Base-by-base conservation (phyloP, 2,329 filamentous ascomycete species). In the Hymenotorrendiella dingleyae region DNA sequence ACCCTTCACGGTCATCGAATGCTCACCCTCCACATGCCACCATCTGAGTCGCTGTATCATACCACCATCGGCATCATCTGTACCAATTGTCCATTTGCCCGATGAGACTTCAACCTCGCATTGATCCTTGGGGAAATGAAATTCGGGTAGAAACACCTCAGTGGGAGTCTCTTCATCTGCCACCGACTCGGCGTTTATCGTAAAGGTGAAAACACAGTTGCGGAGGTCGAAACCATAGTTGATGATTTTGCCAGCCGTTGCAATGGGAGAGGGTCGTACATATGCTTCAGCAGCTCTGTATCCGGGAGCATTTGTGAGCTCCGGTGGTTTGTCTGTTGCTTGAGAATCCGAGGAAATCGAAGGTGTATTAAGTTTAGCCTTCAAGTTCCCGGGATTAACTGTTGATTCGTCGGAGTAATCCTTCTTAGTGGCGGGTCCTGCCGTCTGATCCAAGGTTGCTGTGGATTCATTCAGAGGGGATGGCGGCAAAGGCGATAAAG, bases 241-340 rank as follows among this genome's bases (percentile, higher is more conserved):
- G 2, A 75, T 61, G 11, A 96, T 70, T 21, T 76, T 73, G 8
- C 93, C 93, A 36, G 82, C 81, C 0, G 85, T 85, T 4, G 73
- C 71, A 20, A 90, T 80, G 0, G 93, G 87, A 1, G 84, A 83
- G 0, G 93, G 93, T 2, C 93, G 82, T 24, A 97, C 80, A 57
- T 88, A 97, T 1, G 94, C 91, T 65, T 98, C 91, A 4, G 90
- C 91, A 1, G 91, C 93, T 27, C 93, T 84, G 57, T 84, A 87
- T 1, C 93, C 91, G 0, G 82, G 78, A 1, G 76, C 67, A 43
- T 74, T 76, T n/a, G 73, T 76, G 17, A 83, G 61, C 47, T 79
- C 74, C 0, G 78, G 73, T 41, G 77, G 66, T 17, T 68, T 68
- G 36, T 71, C 67, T 10, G 73, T 69, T 2, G 65, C 65, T 30